phyloP scores from a whole-genome alignment of 805 yeast species.

The Cyberlindnera veronae region DNA sequence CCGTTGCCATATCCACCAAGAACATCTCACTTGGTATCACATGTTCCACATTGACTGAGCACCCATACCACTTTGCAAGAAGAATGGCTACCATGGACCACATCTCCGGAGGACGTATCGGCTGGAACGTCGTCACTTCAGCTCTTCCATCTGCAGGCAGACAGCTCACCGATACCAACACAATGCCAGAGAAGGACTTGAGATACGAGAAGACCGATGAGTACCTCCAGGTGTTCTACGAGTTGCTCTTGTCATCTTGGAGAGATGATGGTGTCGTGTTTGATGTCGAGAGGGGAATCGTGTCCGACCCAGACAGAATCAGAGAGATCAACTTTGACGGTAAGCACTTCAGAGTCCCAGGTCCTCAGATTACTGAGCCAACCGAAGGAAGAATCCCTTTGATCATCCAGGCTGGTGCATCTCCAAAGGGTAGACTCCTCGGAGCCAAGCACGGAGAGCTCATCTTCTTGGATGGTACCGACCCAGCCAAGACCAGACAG shows the following conservation, averaged over 20 bases:
- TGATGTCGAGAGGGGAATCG: conserved; percentile 30
- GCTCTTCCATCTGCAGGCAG: conserved; percentile 43
- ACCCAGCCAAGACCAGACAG: conserved; percentile 31
- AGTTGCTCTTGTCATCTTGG: conserved; percentile 42
- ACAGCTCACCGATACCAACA: conserved; percentile 36
- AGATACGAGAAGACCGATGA: conserved; percentile 44
- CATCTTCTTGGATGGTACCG: conserved; percentile 35
- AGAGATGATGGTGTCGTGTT: conserved; percentile 38
- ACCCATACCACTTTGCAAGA: conserved; percentile 44
- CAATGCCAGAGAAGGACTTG: conserved; percentile 39
- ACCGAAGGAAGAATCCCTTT: conserved; percentile 45
- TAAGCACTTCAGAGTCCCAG: conserved; percentile 36
- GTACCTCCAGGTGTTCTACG: conserved; percentile 40
- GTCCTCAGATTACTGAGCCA: conserved; percentile 43
- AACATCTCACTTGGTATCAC: conserved; percentile 41
- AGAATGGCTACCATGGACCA: conserved; percentile 45
- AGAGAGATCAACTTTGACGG: conserved; percentile 43
- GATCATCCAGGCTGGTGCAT: conserved; percentile 44
- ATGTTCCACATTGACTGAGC: conserved; percentile 43
- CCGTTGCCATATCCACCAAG: conserved; percentile 42
- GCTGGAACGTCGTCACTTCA: conserved; percentile 48
- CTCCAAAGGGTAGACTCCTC: conserved; percentile 37
- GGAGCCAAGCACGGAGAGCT: conserved; percentile 45
- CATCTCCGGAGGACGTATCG: conserved; percentile 43
- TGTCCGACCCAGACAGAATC: conserved; percentile 39